These are phyloP conservation scores for Petunia axillaris DNA, from an alignment of 257 asterid genomes.

Conservation along the genomic window DNA sequence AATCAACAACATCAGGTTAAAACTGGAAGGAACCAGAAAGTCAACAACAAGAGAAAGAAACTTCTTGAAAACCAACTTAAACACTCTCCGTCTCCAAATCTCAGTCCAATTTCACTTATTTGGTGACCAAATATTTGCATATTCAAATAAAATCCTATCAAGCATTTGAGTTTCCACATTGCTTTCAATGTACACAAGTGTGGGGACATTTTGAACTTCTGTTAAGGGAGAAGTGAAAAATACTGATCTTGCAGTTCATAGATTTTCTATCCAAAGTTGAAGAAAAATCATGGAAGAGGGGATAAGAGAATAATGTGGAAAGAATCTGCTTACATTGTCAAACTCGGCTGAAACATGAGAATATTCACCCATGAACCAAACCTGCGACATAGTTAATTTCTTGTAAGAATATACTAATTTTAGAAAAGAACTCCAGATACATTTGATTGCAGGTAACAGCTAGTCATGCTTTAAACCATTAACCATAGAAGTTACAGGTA, in stretches of 20 bases:
- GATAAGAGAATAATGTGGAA: slow-evolving; percentile 16
- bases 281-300: not conserved
- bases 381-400: slow-evolving; percentile 46
- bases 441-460: not conserved
- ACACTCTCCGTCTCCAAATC: not conserved
- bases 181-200: slow-evolving; percentile 11
- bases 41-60: slow-evolving; percentile 19
- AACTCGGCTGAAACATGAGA: slow-evolving; percentile 89
- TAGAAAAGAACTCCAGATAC: not conserved
- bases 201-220: not conserved
- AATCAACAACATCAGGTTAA: not conserved
- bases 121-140: slow-evolving; percentile 15
- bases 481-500: slow-evolving; percentile 1
- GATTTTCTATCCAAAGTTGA: not conserved
- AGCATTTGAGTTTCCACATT: slow-evolving; percentile 9
- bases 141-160: slow-evolving; percentile 15
- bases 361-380: slow-evolving; percentile 95
- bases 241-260: not conserved
- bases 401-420: slow-evolving; percentile 8
- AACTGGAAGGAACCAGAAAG: slow-evolving; percentile 3
- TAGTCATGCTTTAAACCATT: not conserved
- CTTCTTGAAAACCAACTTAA: not conserved
- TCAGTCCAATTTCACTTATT: slow-evolving; percentile 10
- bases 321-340: slow-evolving; percentile 68
- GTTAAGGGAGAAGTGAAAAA: not conserved